Evolutionary conservation across 2,329 filamentous ascomycete genomes (phyloP), one percentile per base, ranked within the genome.

Genomic region (Leptographium procerum): DNA sequence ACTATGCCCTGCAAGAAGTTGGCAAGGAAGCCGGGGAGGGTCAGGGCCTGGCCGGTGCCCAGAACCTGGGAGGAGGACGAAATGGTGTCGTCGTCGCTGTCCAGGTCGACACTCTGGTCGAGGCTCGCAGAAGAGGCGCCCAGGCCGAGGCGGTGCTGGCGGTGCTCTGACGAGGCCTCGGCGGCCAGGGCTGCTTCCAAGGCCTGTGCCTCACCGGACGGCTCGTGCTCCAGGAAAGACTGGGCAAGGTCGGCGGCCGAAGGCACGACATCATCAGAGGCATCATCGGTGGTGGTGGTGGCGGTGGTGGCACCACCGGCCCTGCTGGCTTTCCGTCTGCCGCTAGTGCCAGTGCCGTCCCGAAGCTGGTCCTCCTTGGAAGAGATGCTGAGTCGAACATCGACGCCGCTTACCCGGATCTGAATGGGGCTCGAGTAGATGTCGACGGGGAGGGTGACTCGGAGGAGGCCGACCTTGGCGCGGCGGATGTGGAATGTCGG

Each of bases 391-490:
- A 89, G 67, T 60, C 84, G 80, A 34, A 95, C 79, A 63, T 91
- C 82, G 61, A 96, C 83, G 24, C 90, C 91, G 65, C 92, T 84
- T 26, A 92, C 80, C 67, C 96, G 88, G 65, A 92, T 83, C 33
- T 82, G 77, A 68, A 97, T 95, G 31, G 89, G 86, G 64, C 87
- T 91, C 57, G 84, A 87, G 70, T 91, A 91, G 64, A 96, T 86
- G 70, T 96, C 89, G 69, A 94, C 86, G 14, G 92, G 90, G 55
- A 97, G 80, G 9, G 87, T 95, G 57, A 96, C 76, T 66, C 88
- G 87, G 28, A 97, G 81, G 8, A 87, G 77, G 3, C 87, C 75
- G 56, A 96, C 83, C 63, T 84, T 85, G 59, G 92, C 91, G 68
- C 84, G 86, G 56, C 83, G 80, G 14, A 96, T 76, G 61, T 82